A percentile compares a stretch with the other conserved stretches of the same genome.
Conservation (phyloP, 108 stramenopile genomes). For the Asterionellopsis glacialis region DNA sequence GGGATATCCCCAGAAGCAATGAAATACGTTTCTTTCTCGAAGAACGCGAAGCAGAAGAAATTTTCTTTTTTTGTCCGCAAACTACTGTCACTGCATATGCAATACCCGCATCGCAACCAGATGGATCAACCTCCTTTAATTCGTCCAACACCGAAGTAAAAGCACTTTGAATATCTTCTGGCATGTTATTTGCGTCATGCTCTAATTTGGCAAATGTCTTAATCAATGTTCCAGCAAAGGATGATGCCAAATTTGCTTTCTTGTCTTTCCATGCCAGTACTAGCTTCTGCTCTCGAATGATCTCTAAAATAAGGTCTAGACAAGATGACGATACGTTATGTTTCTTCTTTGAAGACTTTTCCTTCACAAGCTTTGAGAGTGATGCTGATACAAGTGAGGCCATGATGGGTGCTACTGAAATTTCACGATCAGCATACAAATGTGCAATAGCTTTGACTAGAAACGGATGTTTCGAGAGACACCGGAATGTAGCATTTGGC, state of each 20-base stretch:
- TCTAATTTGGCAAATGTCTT: no score
- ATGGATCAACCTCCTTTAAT: conserved; percentile 10
- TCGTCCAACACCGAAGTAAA: conserved; percentile 9
- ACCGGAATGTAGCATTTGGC: not conserved
- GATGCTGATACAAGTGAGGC: conserved; percentile 36
- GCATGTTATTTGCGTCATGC: no score
- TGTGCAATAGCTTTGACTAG: not conserved
- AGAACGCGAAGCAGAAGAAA: no score
- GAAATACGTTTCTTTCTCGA: not conserved
- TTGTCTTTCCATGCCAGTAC: no score
- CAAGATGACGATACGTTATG: no score
- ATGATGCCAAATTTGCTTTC: no score
- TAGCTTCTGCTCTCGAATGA: no score
- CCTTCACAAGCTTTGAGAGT: conserved; percentile 26
- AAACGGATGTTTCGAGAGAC: not conserved
- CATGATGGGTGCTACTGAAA: conserved; percentile 19
- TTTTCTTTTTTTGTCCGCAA: not conserved
- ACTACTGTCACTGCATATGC: conserved; percentile 26
- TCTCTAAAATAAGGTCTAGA: no score
- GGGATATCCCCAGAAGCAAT: not conserved
- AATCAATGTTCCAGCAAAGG: no score
- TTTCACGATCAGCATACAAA: not conserved
- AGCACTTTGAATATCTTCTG: no score
- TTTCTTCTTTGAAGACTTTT: conserved; percentile 1
- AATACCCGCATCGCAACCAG: conserved; percentile 27